Evolutionary conservation across 345 rosid species (phyloP), one percentile per base, ranked within the genome.

Genomic region (rapeseed (Brassica napus)): DNA sequence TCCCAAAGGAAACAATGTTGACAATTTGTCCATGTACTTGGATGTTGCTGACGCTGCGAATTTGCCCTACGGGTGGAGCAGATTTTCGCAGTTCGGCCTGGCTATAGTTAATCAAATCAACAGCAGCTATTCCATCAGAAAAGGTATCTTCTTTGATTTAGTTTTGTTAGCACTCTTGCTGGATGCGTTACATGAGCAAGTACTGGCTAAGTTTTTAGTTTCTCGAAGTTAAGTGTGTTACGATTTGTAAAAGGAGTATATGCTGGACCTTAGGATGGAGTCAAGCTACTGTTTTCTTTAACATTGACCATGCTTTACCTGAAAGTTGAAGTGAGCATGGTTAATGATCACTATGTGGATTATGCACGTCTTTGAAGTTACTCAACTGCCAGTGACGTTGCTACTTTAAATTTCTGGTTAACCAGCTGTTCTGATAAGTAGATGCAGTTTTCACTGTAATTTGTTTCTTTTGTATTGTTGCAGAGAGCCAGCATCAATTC

Each of bases 401-500:
- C 28, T 44, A 57, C 62, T 21, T 57, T 65, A 23, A 68, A 55
- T n/a, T 57, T 62, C 44, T 77, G 68, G 44, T 39, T 70, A 47
- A 71, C 76, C 54, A 37, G 30, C 23, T 84, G 15, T 47, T 58
- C 68, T 59, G 52, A 68, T 18, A 18, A 35, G 65, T 67, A 26
- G 54, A 47, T 65, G 23, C 31, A 76, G n/a, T n/a, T 44, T 47
- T 62, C 61, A 31, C 26, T 69, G 68, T 4, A 44, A 16, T 35
- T 7, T 47, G 52, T 70, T 11, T 65, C 62, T 75, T 47, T 67
- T 65, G 71, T 60, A 42, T 66, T 78, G 67, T 26, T 86, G 84
- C 86, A 94, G 98, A 92, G 69, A 94, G 98, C 7, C 98, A 92
- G 63, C 98, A 94, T 83, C 98, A 91, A 77, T 94, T 94, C 84